Conservation (phyloP, 2,329 filamentous ascomycete species). For the Aspergillus fructus region DNA sequence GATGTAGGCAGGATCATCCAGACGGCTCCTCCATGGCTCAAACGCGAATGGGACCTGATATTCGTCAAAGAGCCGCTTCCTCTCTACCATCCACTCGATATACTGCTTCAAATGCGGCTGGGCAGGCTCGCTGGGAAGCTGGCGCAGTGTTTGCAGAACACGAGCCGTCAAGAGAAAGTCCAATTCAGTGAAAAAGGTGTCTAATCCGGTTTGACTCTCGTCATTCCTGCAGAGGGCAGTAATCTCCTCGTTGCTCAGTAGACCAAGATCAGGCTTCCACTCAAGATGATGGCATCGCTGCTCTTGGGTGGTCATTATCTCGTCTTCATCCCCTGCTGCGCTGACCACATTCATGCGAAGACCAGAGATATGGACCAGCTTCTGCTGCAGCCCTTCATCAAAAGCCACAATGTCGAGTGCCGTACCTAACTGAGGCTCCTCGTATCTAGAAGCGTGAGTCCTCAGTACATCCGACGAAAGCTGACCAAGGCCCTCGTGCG, state of each 20-base stretch:
- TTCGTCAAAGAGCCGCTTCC: neutral
- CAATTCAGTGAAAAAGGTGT: neutral
- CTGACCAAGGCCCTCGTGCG: neutral
- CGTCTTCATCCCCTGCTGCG: neutral
- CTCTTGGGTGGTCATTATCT: neutral
- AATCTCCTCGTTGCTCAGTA: slow-evolving; percentile 3
- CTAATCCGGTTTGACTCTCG: neutral
- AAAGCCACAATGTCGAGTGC: neutral
- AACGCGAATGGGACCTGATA: neutral
- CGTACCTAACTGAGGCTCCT: neutral
- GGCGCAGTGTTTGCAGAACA: neutral
- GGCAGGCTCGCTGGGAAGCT: neutral
- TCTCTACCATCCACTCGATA: slow-evolving; percentile 9
- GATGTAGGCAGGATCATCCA: slow-evolving; percentile 1
- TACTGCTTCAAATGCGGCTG: slow-evolving; percentile 9
- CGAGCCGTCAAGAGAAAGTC: neutral
- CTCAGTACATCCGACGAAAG: neutral
- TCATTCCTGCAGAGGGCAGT: neutral
- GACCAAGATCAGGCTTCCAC: slow-evolving; percentile 13
- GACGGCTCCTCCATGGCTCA: slow-evolving; percentile 1
- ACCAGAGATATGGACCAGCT: neutral
- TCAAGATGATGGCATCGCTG: neutral
- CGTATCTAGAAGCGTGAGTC: neutral
- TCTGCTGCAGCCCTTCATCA: neutral
- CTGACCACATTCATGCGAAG: neutral